phyloP scores from a whole-genome alignment of 371 early-diverging fungal genomes.

The Globomyces sp. region DNA sequence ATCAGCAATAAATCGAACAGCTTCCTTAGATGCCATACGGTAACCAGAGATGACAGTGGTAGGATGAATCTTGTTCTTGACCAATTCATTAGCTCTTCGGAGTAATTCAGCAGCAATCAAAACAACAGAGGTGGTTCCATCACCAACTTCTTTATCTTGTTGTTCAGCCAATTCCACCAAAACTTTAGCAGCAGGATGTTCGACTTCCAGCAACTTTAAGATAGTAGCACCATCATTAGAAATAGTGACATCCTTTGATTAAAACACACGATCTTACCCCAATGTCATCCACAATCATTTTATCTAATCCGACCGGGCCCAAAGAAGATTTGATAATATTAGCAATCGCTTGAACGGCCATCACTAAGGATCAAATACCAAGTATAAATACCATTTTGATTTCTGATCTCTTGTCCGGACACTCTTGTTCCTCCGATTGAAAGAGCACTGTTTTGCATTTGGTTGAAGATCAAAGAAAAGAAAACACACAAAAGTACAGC shows the following conservation, averaged over 20 bases:
- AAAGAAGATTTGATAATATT: conserved; percentile 98
- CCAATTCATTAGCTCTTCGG: conserved; percentile 94
- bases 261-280: conserved; percentile 66
- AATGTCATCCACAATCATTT: conserved; percentile 99
- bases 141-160: conserved; percentile 99
- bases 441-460: conserved; percentile 25
- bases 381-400: conserved; percentile 83
- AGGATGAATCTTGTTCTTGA: conserved; percentile 98
- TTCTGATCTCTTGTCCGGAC: conserved; percentile 90
- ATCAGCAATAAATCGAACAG: conserved; percentile 97
- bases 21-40: conserved; percentile 97
- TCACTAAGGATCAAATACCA: conserved; percentile 43
- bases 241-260: conserved; percentile 93
- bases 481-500: background rate
- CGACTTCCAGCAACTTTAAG: conserved; percentile 93
- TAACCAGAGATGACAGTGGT: conserved; percentile 98
- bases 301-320: conserved; percentile 99
- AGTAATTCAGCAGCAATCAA: conserved; percentile 98
- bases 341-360: conserved; percentile 86
- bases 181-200: conserved; percentile 97
- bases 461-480: conserved; percentile 1
- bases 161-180: conserved; percentile 98
- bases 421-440: conserved; percentile 79
- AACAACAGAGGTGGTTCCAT: conserved; percentile 99
- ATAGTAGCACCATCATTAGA: conserved; percentile 99